These are phyloP conservation scores for Pachyrhizus erosus DNA, from an alignment of 306 rosid genomes.

Conservation along the genomic window DNA sequence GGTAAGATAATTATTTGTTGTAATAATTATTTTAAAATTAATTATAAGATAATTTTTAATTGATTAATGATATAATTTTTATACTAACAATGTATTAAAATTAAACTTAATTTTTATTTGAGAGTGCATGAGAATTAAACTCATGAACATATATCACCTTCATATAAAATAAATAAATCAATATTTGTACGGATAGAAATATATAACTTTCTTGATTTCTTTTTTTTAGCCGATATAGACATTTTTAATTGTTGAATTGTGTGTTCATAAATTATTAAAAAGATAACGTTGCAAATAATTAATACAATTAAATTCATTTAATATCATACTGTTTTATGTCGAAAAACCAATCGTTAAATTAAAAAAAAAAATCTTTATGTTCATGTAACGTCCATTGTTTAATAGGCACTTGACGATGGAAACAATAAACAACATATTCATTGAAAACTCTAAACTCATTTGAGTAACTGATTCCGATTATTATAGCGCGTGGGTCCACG, in stretches of 20 bases:
- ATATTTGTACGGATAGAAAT: neutral
- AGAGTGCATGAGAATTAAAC: neutral
- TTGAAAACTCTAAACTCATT: neutral
- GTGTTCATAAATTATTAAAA: neutral
- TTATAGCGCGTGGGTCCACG: neutral
- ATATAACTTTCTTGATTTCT: neutral
- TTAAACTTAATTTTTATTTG: neutral
- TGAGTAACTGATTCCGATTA: neutral
- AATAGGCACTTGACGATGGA: neutral
- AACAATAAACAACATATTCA: slow-evolving; percentile 11
- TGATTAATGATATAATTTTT: neutral
- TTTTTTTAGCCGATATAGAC: neutral
- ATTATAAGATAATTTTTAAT: neutral
- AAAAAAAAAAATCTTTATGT: neutral
- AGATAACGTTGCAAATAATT: neutral
- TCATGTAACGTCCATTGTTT: neutral
- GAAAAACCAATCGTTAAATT: neutral
- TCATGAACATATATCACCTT: neutral
- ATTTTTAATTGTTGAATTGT: neutral
- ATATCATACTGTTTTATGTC: neutral
- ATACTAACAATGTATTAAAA: neutral
- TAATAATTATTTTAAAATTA: no score
- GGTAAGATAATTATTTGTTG: neutral
- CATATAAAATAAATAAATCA: neutral
- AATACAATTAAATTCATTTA: neutral